Conservation (phyloP, 2,329 filamentous ascomycete genomes). For the Penicillium crustosum region DNA sequence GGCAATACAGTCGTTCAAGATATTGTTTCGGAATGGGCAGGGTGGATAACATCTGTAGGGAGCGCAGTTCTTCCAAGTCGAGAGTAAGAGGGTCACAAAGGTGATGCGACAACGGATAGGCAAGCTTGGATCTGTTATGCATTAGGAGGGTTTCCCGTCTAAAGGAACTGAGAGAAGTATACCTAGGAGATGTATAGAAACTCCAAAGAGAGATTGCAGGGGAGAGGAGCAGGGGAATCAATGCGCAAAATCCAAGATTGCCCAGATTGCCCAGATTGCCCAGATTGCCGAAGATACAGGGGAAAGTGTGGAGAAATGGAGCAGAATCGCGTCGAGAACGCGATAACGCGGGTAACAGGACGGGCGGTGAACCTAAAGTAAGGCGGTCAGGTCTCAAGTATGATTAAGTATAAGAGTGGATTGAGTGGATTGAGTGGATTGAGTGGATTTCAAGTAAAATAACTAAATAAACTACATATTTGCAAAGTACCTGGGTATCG, state of each 20-base stretch:
- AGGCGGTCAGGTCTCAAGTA: constrained; percentile 1
- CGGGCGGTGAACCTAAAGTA: background rate
- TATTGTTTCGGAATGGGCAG: background rate
- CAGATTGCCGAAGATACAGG: background rate
- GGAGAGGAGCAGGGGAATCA: background rate
- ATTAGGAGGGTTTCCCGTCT: background rate
- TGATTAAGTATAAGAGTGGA: background rate
- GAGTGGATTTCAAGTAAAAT: background rate
- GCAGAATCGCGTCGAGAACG: constrained; percentile 11
- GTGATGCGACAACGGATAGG: background rate
- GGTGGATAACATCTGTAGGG: background rate
- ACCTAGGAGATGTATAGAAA: background rate
- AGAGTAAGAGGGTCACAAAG: background rate
- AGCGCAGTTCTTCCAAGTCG: too few relatives aligned
- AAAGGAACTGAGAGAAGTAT: background rate
- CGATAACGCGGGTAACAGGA: constrained; percentile 3
- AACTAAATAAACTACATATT: background rate
- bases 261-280: background rate
- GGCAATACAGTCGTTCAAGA: background rate
- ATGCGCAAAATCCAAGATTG: background rate
- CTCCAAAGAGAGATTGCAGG: background rate
- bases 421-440: background rate
- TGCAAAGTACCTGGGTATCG: constrained; percentile 2
- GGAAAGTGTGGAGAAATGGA: constrained; percentile 4
- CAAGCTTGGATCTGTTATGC: background rate